A percentile compares a stretch with the other conserved stretches of the same genome.
Evolutionary conservation across 371 early-diverging fungal genomes (phyloP).

Genomic region (Syncephalastrum monosporum): DNA sequence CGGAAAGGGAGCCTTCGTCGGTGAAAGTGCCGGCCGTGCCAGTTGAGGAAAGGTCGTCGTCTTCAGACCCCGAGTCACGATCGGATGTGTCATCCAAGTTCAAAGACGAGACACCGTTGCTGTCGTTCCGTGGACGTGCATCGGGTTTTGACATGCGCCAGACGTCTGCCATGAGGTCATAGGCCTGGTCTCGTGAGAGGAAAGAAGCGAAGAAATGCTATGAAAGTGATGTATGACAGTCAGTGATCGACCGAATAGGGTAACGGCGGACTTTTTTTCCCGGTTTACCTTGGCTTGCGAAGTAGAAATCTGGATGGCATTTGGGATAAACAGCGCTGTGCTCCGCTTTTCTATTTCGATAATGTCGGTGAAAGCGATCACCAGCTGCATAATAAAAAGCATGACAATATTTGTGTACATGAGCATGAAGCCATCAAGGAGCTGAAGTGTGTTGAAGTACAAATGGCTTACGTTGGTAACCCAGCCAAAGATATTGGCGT

Average conservation of each 20-base stretch:
- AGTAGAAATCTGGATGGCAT: conserved; percentile 82
- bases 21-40: background rate
- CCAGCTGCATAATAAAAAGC: conserved; percentile 48
- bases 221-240: background rate
- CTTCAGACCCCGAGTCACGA: background rate
- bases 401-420: background rate
- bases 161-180: conserved; percentile 66
- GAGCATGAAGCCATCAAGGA: background rate
- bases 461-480: conserved; percentile 71
- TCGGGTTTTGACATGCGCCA: conserved; percentile 52
- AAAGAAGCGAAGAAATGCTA: conserved; percentile 83
- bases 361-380: conserved; percentile 82
- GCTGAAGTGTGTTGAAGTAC: background rate
- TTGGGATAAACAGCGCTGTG: conserved; percentile 84
- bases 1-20: no score
- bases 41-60: conserved; percentile 4
- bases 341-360: conserved; percentile 77
- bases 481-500: conserved; percentile 97
- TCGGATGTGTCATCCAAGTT: conserved; percentile 2
- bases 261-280: background rate
- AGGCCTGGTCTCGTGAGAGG: conserved; percentile 76
- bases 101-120: conserved; percentile 3
- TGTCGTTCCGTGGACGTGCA: background rate
- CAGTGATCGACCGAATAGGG: background rate
- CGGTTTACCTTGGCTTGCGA: conserved; percentile 57